Base-by-base conservation (phyloP, 106 monocot genomes). In the Platanthera guangdongensis region DNA sequence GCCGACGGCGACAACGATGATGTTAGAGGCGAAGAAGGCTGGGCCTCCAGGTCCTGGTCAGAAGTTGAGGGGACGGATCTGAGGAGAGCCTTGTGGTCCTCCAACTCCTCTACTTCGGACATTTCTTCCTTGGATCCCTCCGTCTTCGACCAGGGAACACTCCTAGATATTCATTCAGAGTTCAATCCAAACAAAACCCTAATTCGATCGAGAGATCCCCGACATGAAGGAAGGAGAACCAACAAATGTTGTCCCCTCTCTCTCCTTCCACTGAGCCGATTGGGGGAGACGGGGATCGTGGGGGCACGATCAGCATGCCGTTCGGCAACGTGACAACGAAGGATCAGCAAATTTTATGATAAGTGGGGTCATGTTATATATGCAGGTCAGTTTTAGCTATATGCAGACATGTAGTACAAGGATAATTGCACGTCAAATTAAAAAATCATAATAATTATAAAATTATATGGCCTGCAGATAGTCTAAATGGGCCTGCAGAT, bases 31-130 rank as follows among this genome's bases (percentile, higher is more conserved):
- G 75, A 30, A 9, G 82, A 57, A 7, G 82, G 76, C 74, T 84
- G 81, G n/a, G 68, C 77, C 76, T 85, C 84, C 59, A 80, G 71
- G 65, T 85, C 86, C 6, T 86, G 2, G 12, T 79, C 80, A 32
- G 90, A 83, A 5, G 79, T 15, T 2, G 85, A 75, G 47, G 76
- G 81, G 15, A 52, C 63, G 22, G 81, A 79, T 71, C 84, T 54
- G 39, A 92, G 84, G 48, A 95, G 85, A 57, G 87, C 52, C 30
- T 54, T 78, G 74, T 80, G 83, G 67, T 95, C 89, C 47, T 81
- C 81, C 53, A 77, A 74, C 39, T 81, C 84, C 30, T 83, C 90
- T 46, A 50, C 52, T 22, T 77, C 81, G 76, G 87, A 81, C 90
- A 90, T 90, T 64, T 51, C 72, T 51, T 9, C 47, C 18, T 65